Percentiles rank a stretch among this genome's conserved stretches.
Conservation (phyloP, 1,139 yeast genomes). For the Neolecta irregularis region DNA sequence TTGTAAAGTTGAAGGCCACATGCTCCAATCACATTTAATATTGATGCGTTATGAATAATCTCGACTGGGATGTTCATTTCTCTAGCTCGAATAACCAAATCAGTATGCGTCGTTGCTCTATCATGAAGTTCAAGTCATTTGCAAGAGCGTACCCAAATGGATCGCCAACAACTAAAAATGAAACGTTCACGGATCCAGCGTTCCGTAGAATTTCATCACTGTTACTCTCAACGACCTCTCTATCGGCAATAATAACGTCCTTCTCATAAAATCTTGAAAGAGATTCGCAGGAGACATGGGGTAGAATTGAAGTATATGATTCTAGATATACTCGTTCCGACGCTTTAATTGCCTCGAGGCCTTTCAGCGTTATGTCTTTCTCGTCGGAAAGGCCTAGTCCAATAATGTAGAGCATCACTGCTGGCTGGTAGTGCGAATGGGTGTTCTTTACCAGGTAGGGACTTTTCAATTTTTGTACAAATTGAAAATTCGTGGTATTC, state of each 20-base stretch:
- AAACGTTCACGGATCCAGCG: constrained; percentile 57
- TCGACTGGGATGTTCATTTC: constrained; percentile 65
- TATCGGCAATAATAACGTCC: constrained; percentile 73
- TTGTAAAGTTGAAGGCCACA: constrained; percentile 90
- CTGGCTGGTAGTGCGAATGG: too few relatives aligned
- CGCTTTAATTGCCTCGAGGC: constrained; percentile 64
- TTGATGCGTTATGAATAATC: constrained; percentile 86
- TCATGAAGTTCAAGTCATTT: not conserved
- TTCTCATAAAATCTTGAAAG: constrained; percentile 86
- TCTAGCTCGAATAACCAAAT: constrained; percentile 77
- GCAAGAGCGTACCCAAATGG: constrained; percentile 47
- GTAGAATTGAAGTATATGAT: constrained; percentile 85
- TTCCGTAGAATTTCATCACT: constrained; percentile 65
- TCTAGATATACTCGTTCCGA: constrained; percentile 85
- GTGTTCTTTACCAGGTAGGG: too few relatives aligned
- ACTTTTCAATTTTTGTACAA: too few relatives aligned
- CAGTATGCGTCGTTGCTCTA: constrained; percentile 91
- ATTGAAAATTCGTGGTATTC: too few relatives aligned
- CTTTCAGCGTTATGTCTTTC: constrained; percentile 85
- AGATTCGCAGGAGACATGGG: too few relatives aligned
- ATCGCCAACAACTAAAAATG: constrained; percentile 91
- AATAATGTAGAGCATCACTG: constrained; percentile 66
- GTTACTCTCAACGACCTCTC: constrained; percentile 85
- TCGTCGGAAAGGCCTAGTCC: constrained; percentile 87
- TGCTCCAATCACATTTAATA: constrained; percentile 97